Percentiles rank a stretch among this genome's conserved stretches.
phyloP scores from a whole-genome alignment of 768 basidiomycete species.

The Glaciozyma antarctica region DNA sequence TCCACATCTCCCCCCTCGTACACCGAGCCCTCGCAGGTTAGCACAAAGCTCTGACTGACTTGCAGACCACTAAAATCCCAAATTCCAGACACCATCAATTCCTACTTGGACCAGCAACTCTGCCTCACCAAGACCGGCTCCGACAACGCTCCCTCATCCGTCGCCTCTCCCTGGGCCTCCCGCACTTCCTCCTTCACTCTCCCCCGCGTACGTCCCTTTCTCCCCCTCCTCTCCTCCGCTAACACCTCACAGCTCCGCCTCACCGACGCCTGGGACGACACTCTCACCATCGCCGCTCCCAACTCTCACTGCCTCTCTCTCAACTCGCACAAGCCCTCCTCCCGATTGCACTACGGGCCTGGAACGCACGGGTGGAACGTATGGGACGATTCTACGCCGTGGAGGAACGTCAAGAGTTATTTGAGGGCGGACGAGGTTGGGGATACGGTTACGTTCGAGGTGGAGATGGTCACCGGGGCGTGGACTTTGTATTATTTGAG shows the following conservation, averaged over 20 bases:
- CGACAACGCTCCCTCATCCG: neutral
- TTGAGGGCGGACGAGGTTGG: neutral
- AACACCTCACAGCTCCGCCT: neutral
- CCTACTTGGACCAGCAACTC: neutral
- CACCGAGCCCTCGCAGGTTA: neutral
- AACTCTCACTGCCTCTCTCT: neutral
- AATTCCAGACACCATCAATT: neutral
- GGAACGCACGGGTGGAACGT: neutral
- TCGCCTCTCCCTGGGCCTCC: too few relatives aligned
- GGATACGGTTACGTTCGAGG: neutral
- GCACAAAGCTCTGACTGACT: too few relatives aligned
- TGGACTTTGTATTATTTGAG: conserved; percentile 1
- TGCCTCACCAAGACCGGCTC: neutral
- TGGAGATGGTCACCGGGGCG: neutral
- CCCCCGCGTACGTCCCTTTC: neutral
- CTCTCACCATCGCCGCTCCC: neutral
- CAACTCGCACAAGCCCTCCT: neutral
- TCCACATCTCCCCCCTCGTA: neutral
- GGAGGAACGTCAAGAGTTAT: conserved; percentile 3
- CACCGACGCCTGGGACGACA: neutral
- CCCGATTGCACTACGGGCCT: neutral
- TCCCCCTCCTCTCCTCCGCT: too few relatives aligned
- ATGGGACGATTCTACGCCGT: neutral
- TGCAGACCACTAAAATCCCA: too few relatives aligned
- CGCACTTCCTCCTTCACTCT: too few relatives aligned